Evolutionary conservation across 2,329 filamentous ascomycete species (phyloP), one percentile per base, ranked within the genome.

Genomic region (Pyrenochaeta sp.): DNA sequence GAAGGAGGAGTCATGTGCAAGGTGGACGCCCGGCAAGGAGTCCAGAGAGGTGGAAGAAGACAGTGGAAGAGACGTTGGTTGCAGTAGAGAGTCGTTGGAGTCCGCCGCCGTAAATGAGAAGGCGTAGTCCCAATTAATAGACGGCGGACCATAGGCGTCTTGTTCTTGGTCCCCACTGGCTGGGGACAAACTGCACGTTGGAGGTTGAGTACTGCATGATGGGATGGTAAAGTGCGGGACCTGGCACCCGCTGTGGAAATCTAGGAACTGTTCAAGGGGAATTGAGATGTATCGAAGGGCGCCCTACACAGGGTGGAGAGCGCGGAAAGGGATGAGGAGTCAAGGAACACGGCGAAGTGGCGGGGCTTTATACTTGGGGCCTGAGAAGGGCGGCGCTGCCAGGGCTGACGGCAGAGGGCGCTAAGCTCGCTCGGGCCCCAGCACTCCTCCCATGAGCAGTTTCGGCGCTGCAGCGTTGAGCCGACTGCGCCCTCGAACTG

Each of bases 271-370:
- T 49, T 70, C 67, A 69, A 64, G 58, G 47, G 57, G 57, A 68
- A 70, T 69, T 68, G 58, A 61, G 53, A 55, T 52, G n/a, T 50
- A 55, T 41, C 30, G 42, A 55, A 62, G 56, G 51, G 53, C 65
- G 63, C 67, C 64, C 64, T 63, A 55, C 67, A 63, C 61, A 38
- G 62, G 59, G 64, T 65, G 60, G 57, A 58, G 65, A 68, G 65
- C 61, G 66, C 60, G 54, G 36, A 38, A 41, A 55, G 52, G 51
- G 58, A 36, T 63, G 55, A 56, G 37, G 61, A 56, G 35, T 36
- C 43, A 51, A 51, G 56, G 40, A 15, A 27, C 39, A 31, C 37
- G 32, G 58, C 34, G 41, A 41, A 49, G 49, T 31, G 50, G 52
- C 49, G 44, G 44, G 51, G 44, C 53, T 56, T 55, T 59, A 58